Evolutionary conservation across 2,329 filamentous ascomycete genomes (phyloP), one percentile per base, ranked within the genome.

Genomic region (Beauveria scarabaeidicola): DNA sequence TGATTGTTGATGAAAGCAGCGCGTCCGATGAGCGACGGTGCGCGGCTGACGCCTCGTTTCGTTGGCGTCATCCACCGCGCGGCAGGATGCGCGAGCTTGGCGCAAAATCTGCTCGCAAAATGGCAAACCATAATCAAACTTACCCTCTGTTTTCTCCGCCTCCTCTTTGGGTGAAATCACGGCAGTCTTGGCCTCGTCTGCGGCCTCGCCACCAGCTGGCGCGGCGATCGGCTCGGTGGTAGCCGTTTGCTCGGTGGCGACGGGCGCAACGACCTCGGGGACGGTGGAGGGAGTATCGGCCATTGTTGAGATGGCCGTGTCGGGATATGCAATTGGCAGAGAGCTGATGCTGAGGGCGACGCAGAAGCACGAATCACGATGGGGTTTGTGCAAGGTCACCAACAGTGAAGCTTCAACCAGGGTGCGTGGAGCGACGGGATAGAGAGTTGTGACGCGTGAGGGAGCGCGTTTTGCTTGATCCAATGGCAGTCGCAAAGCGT

Each of bases 261-360:
- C 67, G 51, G 73, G 65, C 61, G 74, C 64, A 53, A 70, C 65
- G 60, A 65, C 69, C 58, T 73, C 71, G 60, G 69, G 63, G 68
- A 74, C 73, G 65, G 75, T 72, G 62, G 65, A 64, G 52, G 68
- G 56, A 64, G 70, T 70, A 60, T 77, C 74, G 58, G 74, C 72
- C 74, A 77, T 77, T 66, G 67, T 68, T 66, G 29, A 44, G 36
- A 44, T 53, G 32, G 32, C 57, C 23, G 46, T 17, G 52, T 21
- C 44, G 46, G 15, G 19, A 23, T 27, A 17, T 40, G 36, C 55
- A 61, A 61, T 61, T 58, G 55, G n/a, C n/a, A 44, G 52, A 32
- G 44, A 44, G 52, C 38, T 43, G 27, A 48, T 52, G 46, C 23
- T 57, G 36, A 15, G 27, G 46, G 52, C 52, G 59, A 43, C 52